Evolutionary conservation across 139 green algal genomes (phyloP).

Genomic region (Chloropicon primus): DNA sequence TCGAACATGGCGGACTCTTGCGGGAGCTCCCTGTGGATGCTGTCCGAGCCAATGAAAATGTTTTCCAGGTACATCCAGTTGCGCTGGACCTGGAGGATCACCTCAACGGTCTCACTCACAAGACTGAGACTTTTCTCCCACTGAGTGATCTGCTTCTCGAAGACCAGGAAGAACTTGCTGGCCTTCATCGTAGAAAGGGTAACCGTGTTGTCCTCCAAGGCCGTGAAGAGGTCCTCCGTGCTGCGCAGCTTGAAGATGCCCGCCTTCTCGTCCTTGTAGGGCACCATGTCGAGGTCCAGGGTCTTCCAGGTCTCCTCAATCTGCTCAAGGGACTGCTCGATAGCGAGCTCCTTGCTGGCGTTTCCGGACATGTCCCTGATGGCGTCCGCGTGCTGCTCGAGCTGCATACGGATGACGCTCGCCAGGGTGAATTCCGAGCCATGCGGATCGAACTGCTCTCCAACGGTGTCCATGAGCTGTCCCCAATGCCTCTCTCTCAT

Average conservation of each 20-base stretch:
- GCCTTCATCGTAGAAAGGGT: conserved; percentile 78
- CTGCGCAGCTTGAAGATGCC: conserved; percentile 58
- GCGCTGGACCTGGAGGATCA: conserved; percentile 52
- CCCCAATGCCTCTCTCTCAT: conserved; percentile 70
- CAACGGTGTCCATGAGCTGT: conserved; percentile 49
- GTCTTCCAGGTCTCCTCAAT: conserved; percentile 38
- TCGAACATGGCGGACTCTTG: conserved; percentile 52
- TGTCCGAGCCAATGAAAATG: conserved; percentile 78
- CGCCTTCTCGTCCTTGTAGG: conserved; percentile 22
- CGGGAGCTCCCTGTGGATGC: conserved; percentile 82
- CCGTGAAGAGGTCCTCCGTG: conserved; percentile 66
- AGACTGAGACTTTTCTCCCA: conserved; percentile 64
- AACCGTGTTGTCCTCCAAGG: conserved; percentile 72
- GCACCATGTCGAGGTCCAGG: conserved; percentile 55
- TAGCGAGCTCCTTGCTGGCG: conserved; percentile 54
- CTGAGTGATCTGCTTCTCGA: conserved; percentile 58
- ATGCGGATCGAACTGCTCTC: conserved; percentile 45
- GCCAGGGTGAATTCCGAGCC: conserved; percentile 57
- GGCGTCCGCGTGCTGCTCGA: conserved; percentile 64
- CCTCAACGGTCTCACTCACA: conserved; percentile 66
- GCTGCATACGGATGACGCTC: conserved; percentile 46
- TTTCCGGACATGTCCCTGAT: conserved; percentile 60
- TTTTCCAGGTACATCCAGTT: conserved; percentile 88
- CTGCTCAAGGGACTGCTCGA: conserved; percentile 30
- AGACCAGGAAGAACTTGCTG: conserved; percentile 67